Base-by-base conservation (phyloP, 2,329 filamentous ascomycete genomes). In the Phialocephala sp. region DNA sequence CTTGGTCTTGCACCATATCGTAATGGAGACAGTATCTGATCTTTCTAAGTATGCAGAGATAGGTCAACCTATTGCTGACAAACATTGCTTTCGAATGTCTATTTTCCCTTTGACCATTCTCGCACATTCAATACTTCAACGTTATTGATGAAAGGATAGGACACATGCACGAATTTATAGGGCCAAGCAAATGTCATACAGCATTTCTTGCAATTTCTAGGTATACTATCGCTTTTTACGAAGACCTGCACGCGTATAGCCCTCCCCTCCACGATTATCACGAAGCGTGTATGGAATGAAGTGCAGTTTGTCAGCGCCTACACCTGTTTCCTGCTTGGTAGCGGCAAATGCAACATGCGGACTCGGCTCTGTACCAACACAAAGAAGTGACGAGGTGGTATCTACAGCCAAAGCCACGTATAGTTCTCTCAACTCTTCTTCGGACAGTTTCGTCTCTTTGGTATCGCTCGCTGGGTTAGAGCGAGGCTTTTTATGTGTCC, bases 281-380 rank as follows among this genome's bases (percentile, higher is more conserved):
- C 84, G 76, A 63, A 85, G 79, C 71, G 83, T 85, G 68, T 86
- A 87, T 22, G 85, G 85, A 54, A 87, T 76, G 72, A 86, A 85
- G 1, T 78, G 73, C 50, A 87, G 73, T 3, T 80, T 58, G n/a
- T 62, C 63, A 11, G 76, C 39, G 71, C 67, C 58, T 41, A 69
- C 72, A 32, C 45, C 24, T 27, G 24, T 36, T 14, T 18, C 22
- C 37, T 45, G 22, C 59, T 71, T 68, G 50, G 58, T 52, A 8
- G 12, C 32, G 11, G 35, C 60, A 58, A 35, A 8, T 6, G 62
- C 15, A 8, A 67, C 22, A 52, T 66, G 22, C 0, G 67, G 66
- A 18, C 35, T 61, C 14, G 66, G 32, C n/a, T 43, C 22, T 14
- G 39, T 61, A 18, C 64, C 55, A 12, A 69, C 54, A 3, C n/a